Base-by-base conservation (phyloP, 2,329 filamentous ascomycete species). In the Rugonectria rugulosa region DNA sequence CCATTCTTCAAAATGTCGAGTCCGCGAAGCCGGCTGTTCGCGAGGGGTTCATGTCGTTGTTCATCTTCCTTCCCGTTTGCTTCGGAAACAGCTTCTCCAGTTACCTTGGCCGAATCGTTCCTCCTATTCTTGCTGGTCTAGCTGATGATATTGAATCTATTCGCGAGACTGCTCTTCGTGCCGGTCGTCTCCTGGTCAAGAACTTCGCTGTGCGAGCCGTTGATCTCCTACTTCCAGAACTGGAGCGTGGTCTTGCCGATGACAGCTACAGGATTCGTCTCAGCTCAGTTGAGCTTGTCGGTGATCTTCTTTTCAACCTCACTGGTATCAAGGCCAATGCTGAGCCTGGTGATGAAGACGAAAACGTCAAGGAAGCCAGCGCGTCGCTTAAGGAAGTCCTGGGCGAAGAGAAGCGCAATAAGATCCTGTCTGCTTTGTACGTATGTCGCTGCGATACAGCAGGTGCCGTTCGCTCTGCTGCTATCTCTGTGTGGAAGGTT, bases 11-110 rank as follows among this genome's bases (percentile, higher is more conserved):
- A 69, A 99, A 99, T 69, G 94, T 97, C 63, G 88, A 92, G 65
- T 98, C 94, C 68, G 86, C 89, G 64, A 97, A 97, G 75, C 73
- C 95, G 15, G 87, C 92, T 50, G 92, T 99, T 61, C 88, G 95
- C 67, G 95, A 99, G 80, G 95, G 95, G 40, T 99, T 99, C 79
- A 99, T 99, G 95, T 97, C 95, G 7, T 84, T 99, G 34, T 99
- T 99, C 77, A 98, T 99, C 64, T 99, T 97, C 84, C 86, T 99
- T 78, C 95, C 95, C 11, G 95, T 97, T 48, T 99, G 95, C 77
- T 99, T 99, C 68, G 95, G 95, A 69, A 99, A 99, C 82, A 96
- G 93, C 74, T 99, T 99, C 70, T 90, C 95, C 65, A 92, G 92
- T 71, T 99, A 99, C 70, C 88, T 99, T 58, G 91, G 88, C 76